These are phyloP conservation scores for Annulohypoxylon nitens DNA, from an alignment of 495 filamentous ascomycete genomes.

Conservation along the genomic window DNA sequence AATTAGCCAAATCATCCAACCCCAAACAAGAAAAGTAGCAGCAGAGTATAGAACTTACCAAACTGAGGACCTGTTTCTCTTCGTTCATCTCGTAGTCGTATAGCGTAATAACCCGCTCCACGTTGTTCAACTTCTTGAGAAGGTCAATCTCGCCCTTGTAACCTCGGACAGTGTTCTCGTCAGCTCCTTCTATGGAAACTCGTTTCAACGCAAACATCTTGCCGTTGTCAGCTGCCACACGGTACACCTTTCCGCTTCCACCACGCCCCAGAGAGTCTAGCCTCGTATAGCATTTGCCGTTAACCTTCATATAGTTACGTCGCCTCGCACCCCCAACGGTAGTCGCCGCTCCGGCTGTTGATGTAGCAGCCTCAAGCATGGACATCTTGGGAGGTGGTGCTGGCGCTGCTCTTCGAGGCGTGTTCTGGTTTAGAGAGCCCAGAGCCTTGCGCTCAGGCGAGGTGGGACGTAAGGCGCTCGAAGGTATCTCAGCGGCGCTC, in stretches of 20 bases:
- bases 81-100: slow-evolving; percentile 95
- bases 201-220: slow-evolving; percentile 94
- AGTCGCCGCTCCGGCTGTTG: slow-evolving; percentile 81
- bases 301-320: slow-evolving; percentile 83
- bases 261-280: slow-evolving; percentile 92
- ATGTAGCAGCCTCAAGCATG: slow-evolving; percentile 89
- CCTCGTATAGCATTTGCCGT: slow-evolving; percentile 89
- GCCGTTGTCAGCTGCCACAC: slow-evolving; percentile 95
- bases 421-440: slow-evolving; percentile 80
- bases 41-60: slow-evolving; percentile 65
- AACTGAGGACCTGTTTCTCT: slow-evolving; percentile 84
- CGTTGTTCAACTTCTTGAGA: slow-evolving; percentile 80
- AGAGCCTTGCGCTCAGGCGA: slow-evolving; percentile 79
- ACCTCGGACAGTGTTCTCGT: slow-evolving; percentile 82
- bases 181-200: slow-evolving; percentile 90
- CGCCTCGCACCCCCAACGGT: slow-evolving; percentile 79
- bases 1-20: slow-evolving; percentile 22
- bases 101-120: slow-evolving; percentile 88
- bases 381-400: slow-evolving; percentile 95
- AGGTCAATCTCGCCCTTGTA: slow-evolving; percentile 98
- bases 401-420: slow-evolving; percentile 81
- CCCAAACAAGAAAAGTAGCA: neutral
- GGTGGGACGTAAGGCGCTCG: slow-evolving; percentile 43
- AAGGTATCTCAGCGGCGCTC: slow-evolving; percentile 49
- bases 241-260: slow-evolving; percentile 92